These are phyloP conservation scores for Fusarium sp. DNA, from an alignment of 2,329 filamentous ascomycete species.

Conservation along the genomic window DNA sequence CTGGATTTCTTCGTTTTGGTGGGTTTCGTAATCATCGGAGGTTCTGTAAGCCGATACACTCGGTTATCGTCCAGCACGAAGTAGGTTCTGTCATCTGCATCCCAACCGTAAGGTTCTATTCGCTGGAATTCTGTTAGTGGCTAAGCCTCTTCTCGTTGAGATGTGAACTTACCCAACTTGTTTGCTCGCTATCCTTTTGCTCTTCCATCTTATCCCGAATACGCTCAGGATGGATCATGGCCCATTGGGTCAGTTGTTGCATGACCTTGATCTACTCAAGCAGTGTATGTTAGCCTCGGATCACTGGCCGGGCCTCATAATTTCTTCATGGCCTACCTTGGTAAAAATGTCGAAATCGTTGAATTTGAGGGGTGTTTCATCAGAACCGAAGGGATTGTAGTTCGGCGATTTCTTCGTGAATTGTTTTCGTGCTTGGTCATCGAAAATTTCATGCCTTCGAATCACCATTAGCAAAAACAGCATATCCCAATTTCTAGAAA, in stretches of 20 bases:
- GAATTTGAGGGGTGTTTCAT: conserved; percentile 79
- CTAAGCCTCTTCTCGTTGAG: not conserved
- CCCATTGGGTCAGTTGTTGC: conserved; percentile 90
- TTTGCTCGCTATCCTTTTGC: conserved; percentile 82
- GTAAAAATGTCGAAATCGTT: conserved; percentile 82
- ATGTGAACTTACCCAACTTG: conserved; percentile 76
- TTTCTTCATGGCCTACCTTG: conserved; percentile 67
- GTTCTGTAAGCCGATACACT: conserved; percentile 87
- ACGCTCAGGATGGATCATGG: conserved; percentile 85
- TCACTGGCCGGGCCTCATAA: too few species aligned
- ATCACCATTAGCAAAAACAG: conserved; percentile 14
- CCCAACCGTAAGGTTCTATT: conserved; percentile 89
- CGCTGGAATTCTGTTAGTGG: conserved; percentile 56
- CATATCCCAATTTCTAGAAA: conserved; percentile 34
- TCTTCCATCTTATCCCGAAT: conserved; percentile 89
- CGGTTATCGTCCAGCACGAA: conserved; percentile 94
- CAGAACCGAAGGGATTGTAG: conserved; percentile 85
- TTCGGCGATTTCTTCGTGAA: conserved; percentile 83
- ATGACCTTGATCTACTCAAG: conserved; percentile 73
- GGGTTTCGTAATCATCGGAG: conserved; percentile 71
- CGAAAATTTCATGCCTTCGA: conserved; percentile 82
- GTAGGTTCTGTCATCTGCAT: conserved; percentile 85
- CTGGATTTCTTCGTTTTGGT: conserved; percentile 73
- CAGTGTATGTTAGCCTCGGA: not conserved
- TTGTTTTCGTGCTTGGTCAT: conserved; percentile 91